Evolutionary conservation across 2,329 filamentous ascomycete genomes (phyloP), one percentile per base, ranked within the genome.

Genomic region (Diaporthe longicolla): DNA sequence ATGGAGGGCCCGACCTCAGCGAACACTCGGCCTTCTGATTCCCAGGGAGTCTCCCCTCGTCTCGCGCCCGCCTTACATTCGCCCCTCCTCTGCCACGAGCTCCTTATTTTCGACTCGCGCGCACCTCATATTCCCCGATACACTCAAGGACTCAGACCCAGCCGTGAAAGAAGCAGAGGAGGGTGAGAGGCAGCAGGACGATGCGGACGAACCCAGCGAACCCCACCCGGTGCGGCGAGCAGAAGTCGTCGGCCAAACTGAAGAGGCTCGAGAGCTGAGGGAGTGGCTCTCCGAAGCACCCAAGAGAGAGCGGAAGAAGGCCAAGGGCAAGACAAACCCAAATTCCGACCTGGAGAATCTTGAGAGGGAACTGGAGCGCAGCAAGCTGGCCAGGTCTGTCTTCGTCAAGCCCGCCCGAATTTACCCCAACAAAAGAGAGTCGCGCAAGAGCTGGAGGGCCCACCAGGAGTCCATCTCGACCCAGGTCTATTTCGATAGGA

Each of bases 1-100:
- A 81, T 85, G 84, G 84, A 84, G 84, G 82, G 82, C 81, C 79
- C 81, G 81, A 80, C 79, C 80, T 77, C 82, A 79, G 79, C 78
- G 77, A 79, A 78, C 32, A 48, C 57, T 76, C 78, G 76, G 75
- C 72, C 78, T 76, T 72, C 74, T 77, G 76, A 77, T 79, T 78
- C 77, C 76, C 76, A 76, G 76, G 75, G 77, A 74, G 73, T 61
- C 58, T 73, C 61, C 48, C 54, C 32, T 61, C 59, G 43, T 58
- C 52, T 43, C 54, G 58, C 61, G 66, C 61, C 52, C 32, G 54
- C 59, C 65, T 9, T 21, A 40, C 68, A 71, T 68, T 43, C 37
- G 19, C 58, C 40, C 55, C 24, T 17, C 40, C 37, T 13, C 37
- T 54, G 37, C 4, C 45, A 21, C 45, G 58, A 71, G 32, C 45